These are phyloP conservation scores for Penicillium brevicompactum DNA, from an alignment of 2,329 filamentous ascomycete genomes.

Conservation along the genomic window DNA sequence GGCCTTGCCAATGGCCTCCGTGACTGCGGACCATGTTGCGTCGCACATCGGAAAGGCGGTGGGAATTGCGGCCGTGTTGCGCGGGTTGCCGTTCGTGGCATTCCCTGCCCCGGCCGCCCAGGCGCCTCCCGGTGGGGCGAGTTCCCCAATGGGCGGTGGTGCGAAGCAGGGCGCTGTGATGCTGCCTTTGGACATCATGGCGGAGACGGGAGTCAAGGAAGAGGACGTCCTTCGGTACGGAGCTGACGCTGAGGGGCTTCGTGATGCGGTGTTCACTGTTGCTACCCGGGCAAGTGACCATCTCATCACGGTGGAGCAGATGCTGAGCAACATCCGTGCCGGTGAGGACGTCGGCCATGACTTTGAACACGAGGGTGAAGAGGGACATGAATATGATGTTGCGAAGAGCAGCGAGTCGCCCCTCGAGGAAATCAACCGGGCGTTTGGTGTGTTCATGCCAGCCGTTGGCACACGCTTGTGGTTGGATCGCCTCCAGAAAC, in stretches of 20 bases:
- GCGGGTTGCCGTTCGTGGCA: slow-evolving; percentile 85
- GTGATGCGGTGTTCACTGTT: slow-evolving; percentile 88
- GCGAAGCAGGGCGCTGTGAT: slow-evolving; percentile 67
- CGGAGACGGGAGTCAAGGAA: slow-evolving; percentile 75
- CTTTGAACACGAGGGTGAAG: slow-evolving; percentile 83
- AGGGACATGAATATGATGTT: slow-evolving; percentile 59
- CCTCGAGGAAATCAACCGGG: slow-evolving; percentile 61
- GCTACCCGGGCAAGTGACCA: slow-evolving; percentile 95
- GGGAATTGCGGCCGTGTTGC: slow-evolving; percentile 82
- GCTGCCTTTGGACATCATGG: slow-evolving; percentile 88
- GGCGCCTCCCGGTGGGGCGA: slow-evolving; percentile 52
- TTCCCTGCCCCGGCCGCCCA: slow-evolving; percentile 67
- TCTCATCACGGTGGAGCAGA: slow-evolving; percentile 87
- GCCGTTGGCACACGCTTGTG: slow-evolving; percentile 77
- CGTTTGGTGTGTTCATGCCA: slow-evolving; percentile 79
- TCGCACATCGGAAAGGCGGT: slow-evolving; percentile 94
- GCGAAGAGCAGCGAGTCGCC: slow-evolving; percentile 45
- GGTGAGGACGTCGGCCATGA: slow-evolving; percentile 78
- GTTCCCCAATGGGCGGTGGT: slow-evolving; percentile 37
- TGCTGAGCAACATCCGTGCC: slow-evolving; percentile 77
- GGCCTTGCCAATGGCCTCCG: slow-evolving; percentile 73
- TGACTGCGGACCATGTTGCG: slow-evolving; percentile 88
- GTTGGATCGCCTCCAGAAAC: slow-evolving; percentile 73
- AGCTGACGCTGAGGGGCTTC: slow-evolving; percentile 74
- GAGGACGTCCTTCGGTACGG: slow-evolving; percentile 87